phyloP scores from a whole-genome alignment of 129 eudicot genomes.

The Erigeron canadensis region DNA sequence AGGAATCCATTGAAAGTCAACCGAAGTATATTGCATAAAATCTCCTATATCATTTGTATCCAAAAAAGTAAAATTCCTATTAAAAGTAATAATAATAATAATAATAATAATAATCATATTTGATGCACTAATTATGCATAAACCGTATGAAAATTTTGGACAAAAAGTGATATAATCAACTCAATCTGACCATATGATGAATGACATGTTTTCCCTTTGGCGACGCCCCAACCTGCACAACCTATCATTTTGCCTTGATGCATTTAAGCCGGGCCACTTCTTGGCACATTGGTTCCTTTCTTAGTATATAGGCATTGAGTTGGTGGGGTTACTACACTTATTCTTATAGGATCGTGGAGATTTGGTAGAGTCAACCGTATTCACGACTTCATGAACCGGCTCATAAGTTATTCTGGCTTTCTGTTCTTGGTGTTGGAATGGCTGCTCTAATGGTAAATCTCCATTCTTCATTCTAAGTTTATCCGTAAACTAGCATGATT shows the following conservation, averaged over 20 bases:
- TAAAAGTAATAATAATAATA: no score
- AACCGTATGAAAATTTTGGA: no score
- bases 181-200: no score
- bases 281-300: slow-evolving; percentile 9
- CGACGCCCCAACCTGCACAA: no score
- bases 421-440: slow-evolving; percentile 96
- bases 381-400: slow-evolving; percentile 86
- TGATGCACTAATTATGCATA: no score
- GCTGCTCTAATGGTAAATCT: slow-evolving; percentile 84
- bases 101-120: no score
- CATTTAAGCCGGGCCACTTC: not conserved
- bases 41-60: no score
- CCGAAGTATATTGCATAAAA: no score
- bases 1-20: no score
- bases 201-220: no score
- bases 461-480: slow-evolving; percentile 8
- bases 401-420: slow-evolving; percentile 91
- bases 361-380: slow-evolving; percentile 93
- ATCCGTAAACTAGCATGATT: slow-evolving; percentile 16
- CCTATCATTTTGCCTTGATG: not conserved
- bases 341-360: slow-evolving; percentile 96
- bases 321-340: slow-evolving; percentile 97
- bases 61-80: no score
- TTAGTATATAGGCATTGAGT: slow-evolving; percentile 64
- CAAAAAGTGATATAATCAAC: no score